Evolutionary conservation across 2,329 filamentous ascomycete species (phyloP).

Genomic region (Nemania serpens): DNA sequence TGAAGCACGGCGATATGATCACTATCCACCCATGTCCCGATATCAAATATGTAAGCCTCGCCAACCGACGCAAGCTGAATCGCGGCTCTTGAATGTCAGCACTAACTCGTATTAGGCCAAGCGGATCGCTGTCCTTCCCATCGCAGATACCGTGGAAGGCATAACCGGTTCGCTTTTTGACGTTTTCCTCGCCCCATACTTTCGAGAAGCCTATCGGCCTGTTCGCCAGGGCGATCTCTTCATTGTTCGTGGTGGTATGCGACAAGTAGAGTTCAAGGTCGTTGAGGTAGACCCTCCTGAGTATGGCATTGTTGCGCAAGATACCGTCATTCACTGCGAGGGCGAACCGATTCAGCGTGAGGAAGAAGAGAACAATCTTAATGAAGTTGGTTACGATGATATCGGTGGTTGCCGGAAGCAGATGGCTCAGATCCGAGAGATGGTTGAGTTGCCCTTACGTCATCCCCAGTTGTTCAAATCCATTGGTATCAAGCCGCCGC

Average conservation of each 20-base stretch:
- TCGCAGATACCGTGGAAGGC: slow-evolving; percentile 97
- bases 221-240: slow-evolving; percentile 97
- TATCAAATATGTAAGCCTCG: slow-evolving; percentile 95
- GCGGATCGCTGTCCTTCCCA: slow-evolving; percentile 96
- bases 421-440: slow-evolving; percentile 98
- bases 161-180: slow-evolving; percentile 98
- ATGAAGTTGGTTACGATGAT: slow-evolving; percentile 98
- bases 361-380: slow-evolving; percentile 98
- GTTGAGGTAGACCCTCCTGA: slow-evolving; percentile 98
- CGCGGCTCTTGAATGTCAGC: not conserved
- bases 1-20: slow-evolving; percentile 98
- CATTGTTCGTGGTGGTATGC: slow-evolving; percentile 96
- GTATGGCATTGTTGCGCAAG: slow-evolving; percentile 97
- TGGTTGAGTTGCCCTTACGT: slow-evolving; percentile 94
- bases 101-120: slow-evolving; percentile 70
- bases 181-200: slow-evolving; percentile 98
- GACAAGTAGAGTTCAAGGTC: slow-evolving; percentile 99
- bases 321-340: slow-evolving; percentile 98
- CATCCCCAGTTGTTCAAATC: slow-evolving; percentile 99
- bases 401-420: slow-evolving; percentile 99
- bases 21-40: slow-evolving; percentile 97
- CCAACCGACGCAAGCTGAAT: not conserved
- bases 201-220: slow-evolving; percentile 97
- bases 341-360: slow-evolving; percentile 95
- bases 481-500: slow-evolving; percentile 98